A percentile compares a stretch with the other conserved stretches of the same genome.
Conservation (phyloP, 2,329 filamentous ascomycete species). For the Colletotrichum lindemuthianum region DNA sequence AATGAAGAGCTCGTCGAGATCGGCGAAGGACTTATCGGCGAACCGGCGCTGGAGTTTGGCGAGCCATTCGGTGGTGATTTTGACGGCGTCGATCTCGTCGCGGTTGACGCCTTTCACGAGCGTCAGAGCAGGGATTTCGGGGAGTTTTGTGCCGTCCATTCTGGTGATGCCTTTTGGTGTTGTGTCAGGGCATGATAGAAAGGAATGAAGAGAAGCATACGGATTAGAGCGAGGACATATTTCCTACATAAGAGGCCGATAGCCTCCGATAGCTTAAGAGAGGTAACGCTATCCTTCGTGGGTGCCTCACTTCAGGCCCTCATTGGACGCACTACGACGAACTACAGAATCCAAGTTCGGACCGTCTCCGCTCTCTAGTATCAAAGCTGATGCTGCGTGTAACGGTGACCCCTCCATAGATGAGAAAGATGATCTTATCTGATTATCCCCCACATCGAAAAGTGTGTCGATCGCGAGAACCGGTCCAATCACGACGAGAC, state of each 20-base stretch:
- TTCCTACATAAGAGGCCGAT: constrained; percentile 10
- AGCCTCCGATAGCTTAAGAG: constrained; percentile 24
- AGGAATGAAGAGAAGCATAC: neutral
- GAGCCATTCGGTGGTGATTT: constrained; percentile 21
- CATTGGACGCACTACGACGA: neutral
- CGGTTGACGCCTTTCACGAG: constrained; percentile 10
- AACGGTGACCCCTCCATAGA: neutral
- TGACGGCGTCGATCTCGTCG: constrained; percentile 6
- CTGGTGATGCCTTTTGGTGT: neutral
- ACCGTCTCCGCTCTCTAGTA: neutral
- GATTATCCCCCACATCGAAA: constrained; percentile 4
- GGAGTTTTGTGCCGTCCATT: constrained; percentile 17
- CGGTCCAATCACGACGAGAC: neutral
- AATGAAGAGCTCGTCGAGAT: constrained; percentile 38
- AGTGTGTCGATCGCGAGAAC: neutral
- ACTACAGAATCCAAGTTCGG: neutral
- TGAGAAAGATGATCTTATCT: constrained; percentile 17
- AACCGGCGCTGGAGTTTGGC: constrained; percentile 8
- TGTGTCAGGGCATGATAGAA: neutral
- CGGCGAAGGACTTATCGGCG: constrained; percentile 2
- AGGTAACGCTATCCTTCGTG: neutral
- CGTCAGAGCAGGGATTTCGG: constrained; percentile 8
- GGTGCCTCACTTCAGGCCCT: neutral
- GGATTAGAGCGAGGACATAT: neutral
- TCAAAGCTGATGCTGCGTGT: neutral